Evolutionary conservation across 1,284 basidiomycete species (phyloP).

Genomic region (Leucocoprinus gongylophorus): DNA sequence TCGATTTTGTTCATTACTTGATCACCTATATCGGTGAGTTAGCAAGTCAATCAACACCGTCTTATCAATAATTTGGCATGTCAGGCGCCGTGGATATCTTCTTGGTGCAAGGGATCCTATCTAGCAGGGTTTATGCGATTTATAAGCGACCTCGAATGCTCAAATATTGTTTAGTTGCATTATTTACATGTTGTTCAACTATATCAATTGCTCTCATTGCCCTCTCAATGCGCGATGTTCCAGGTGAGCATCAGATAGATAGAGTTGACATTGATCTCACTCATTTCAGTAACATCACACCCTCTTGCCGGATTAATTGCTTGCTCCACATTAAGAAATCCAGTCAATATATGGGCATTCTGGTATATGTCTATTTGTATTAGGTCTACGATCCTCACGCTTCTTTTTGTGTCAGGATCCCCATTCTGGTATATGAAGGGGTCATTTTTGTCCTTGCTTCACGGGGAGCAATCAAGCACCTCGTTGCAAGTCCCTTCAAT

Average conservation of each 20-base stretch:
- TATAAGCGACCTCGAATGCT: background rate
- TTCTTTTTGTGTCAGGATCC: background rate
- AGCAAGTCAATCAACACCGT: background rate
- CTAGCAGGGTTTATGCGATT: background rate
- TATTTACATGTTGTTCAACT: background rate
- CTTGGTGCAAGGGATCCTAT: background rate
- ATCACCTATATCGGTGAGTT: background rate
- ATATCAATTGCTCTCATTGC: background rate
- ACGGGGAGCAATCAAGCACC: background rate
- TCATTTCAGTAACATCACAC: background rate
- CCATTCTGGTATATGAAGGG: background rate
- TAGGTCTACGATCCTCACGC: background rate
- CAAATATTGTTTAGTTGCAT: background rate
- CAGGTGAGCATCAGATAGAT: background rate
- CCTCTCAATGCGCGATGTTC: background rate
- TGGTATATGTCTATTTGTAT: background rate
- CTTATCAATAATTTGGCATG: background rate
- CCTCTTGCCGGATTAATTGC: background rate
- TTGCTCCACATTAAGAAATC: background rate
- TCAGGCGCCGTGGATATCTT: background rate
- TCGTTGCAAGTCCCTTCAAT: background rate
- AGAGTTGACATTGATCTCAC: background rate
- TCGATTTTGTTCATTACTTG: background rate
- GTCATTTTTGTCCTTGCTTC: background rate
- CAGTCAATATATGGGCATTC: background rate